Percentiles rank a stretch among this genome's conserved stretches.
phyloP scores from a whole-genome alignment of 345 rosid genomes.

The Geranium rotundifolium region DNA sequence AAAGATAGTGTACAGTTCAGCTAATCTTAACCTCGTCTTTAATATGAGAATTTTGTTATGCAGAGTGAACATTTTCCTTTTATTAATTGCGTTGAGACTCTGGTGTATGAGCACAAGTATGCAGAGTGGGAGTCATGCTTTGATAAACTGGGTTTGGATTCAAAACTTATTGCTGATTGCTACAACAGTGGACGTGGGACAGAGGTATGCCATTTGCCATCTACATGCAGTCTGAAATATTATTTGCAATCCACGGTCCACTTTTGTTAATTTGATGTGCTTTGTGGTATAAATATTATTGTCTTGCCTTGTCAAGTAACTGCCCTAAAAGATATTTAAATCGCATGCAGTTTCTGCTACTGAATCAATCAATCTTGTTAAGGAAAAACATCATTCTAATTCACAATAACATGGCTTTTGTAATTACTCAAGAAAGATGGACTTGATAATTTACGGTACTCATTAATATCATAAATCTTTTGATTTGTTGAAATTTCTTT shows the following conservation, averaged over 20 bases:
- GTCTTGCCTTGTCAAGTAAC: too few relatives aligned
- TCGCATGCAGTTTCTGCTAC: too few relatives aligned
- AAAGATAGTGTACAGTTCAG: background rate
- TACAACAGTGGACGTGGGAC: conserved; percentile 46
- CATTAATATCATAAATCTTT: background rate
- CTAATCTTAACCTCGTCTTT: background rate
- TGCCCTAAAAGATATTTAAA: too few relatives aligned
- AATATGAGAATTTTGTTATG: conserved; percentile 15
- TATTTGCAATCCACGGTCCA: too few relatives aligned
- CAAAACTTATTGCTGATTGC: conserved; percentile 51
- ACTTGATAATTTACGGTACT: too few relatives aligned
- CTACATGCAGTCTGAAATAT: background rate
- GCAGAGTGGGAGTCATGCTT: conserved; percentile 70
- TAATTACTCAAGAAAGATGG: too few relatives aligned
- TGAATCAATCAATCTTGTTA: too few relatives aligned
- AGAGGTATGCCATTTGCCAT: conserved; percentile 31
- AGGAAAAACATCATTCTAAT: too few relatives aligned
- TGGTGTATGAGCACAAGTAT: conserved; percentile 40
- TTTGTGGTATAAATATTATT: too few relatives aligned
- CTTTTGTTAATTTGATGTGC: too few relatives aligned
- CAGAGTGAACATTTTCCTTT: conserved; percentile 73
- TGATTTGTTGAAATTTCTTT: background rate
- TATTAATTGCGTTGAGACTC: conserved; percentile 59
- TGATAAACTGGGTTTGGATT: conserved; percentile 41
- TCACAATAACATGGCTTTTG: too few relatives aligned